Percentiles rank a stretch among this genome's conserved stretches.
phyloP scores from a whole-genome alignment of 768 basidiomycete genomes.

The Sporobolomyces pararoseus region DNA sequence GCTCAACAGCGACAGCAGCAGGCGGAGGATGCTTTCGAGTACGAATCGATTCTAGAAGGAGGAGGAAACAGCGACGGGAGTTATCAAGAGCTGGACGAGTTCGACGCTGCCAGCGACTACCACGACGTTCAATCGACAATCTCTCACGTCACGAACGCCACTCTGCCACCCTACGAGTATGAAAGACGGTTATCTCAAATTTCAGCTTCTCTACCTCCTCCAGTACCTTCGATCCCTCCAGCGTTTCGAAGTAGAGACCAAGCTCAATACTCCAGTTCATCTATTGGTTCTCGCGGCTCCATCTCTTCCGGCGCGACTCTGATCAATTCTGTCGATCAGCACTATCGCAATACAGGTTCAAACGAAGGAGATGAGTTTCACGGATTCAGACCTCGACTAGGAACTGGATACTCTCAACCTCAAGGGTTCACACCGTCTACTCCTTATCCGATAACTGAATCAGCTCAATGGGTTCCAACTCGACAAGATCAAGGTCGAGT shows the following conservation, averaged over 20 bases:
- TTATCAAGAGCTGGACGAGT: neutral
- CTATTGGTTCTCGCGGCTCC: neutral
- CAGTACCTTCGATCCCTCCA: constrained; percentile 12
- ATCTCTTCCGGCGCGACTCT: neutral
- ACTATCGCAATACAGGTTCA: neutral
- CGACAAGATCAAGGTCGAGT: neutral
- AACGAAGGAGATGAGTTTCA: constrained; percentile 17
- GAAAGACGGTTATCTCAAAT: neutral
- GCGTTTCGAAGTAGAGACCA: neutral
- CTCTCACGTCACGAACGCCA: constrained; percentile 29
- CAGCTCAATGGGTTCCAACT: neutral
- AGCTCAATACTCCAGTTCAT: neutral
- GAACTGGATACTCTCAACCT: neutral
- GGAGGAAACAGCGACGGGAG: neutral
- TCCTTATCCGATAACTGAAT: neutral
- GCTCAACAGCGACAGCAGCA: neutral
- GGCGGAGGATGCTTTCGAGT: neutral
- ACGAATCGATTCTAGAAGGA: neutral
- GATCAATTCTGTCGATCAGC: neutral
- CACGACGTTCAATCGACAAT: constrained; percentile 19
- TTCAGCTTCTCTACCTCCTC: neutral
- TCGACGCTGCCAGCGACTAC: constrained; percentile 20
- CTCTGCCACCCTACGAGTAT: constrained; percentile 15
- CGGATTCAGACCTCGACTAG: constrained; percentile 26
- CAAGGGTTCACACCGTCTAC: neutral